Conservation (phyloP, 768 basidiomycete species). For the Naganishia kalamii region DNA sequence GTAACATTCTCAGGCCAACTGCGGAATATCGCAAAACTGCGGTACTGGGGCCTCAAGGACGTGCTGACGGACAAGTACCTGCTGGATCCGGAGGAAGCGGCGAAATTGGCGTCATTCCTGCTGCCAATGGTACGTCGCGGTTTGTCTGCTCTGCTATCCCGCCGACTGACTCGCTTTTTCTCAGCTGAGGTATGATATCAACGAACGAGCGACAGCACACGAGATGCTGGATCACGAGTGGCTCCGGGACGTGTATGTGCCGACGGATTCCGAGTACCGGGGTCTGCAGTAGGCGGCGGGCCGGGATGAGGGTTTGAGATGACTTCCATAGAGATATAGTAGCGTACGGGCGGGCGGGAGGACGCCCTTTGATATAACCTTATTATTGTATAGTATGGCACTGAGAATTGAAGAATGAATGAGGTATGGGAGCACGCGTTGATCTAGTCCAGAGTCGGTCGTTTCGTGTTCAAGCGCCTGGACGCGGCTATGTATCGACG, state of each 20-base stretch:
- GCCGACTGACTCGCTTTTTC: constrained; percentile 56
- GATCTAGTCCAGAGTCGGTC: too few relatives aligned
- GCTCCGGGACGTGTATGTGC: constrained; percentile 76
- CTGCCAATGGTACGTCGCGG: constrained; percentile 59
- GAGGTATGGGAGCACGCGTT: not conserved
- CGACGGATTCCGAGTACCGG: constrained; percentile 71
- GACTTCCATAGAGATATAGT: constrained; percentile 3
- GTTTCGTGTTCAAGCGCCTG: too few relatives aligned
- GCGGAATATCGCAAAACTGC: constrained; percentile 85
- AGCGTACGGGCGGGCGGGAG: not conserved
- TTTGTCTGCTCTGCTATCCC: not conserved
- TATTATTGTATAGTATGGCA: not conserved
- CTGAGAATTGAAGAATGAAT: not conserved
- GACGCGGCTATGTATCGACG: too few relatives aligned
- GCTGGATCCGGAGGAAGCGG: constrained; percentile 75
- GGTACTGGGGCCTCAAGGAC: constrained; percentile 68
- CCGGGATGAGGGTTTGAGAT: not conserved
- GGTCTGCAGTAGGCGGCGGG: too few relatives aligned
- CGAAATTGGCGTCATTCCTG: constrained; percentile 64
- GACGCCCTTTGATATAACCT: not conserved
- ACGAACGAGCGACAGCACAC: constrained; percentile 77
- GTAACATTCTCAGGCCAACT: constrained; percentile 41
- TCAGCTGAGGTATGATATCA: constrained; percentile 84
- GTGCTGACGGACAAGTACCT: constrained; percentile 95
- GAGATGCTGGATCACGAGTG: constrained; percentile 81